Conservation (phyloP, 108 stramenopile genomes). For the Nitzschia sp. region DNA sequence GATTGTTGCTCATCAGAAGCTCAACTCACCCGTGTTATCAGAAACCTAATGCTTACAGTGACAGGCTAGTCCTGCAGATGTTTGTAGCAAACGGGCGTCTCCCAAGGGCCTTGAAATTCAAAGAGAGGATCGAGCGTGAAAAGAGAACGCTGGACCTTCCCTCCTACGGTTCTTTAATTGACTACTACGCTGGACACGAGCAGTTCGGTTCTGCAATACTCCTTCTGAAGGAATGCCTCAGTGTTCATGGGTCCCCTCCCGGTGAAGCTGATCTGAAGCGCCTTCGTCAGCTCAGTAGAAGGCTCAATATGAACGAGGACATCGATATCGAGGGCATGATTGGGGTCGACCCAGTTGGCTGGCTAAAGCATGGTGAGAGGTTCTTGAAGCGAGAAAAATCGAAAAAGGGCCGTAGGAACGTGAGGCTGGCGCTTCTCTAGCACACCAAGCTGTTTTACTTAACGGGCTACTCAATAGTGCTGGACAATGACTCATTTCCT, state of each 20-base stretch:
- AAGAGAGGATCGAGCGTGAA: conserved; percentile 63
- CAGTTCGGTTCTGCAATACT: conserved; percentile 79
- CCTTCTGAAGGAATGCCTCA: conserved; percentile 76
- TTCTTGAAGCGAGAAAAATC: conserved; percentile 52
- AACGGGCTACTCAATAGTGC: too few relatives aligned
- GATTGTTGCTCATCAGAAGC: neutral
- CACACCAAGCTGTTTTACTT: too few relatives aligned
- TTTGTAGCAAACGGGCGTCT: conserved; percentile 67
- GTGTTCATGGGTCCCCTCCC: conserved; percentile 62
- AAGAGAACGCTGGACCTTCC: conserved; percentile 65
- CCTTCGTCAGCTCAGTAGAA: conserved; percentile 52
- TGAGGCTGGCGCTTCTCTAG: conserved; percentile 16
- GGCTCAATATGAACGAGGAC: conserved; percentile 45
- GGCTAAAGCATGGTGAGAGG: conserved; percentile 67
- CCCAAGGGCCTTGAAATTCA: conserved; percentile 62
- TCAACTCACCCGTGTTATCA: conserved; percentile 8
- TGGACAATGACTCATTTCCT: too few relatives aligned
- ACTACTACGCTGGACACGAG: conserved; percentile 59
- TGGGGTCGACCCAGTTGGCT: conserved; percentile 75
- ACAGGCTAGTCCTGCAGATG: conserved; percentile 80
- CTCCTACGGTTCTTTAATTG: conserved; percentile 74
- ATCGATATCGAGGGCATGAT: conserved; percentile 51
- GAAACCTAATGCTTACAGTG: conserved; percentile 75
- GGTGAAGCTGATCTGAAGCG: conserved; percentile 59
- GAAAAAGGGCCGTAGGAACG: conserved; percentile 47